These are phyloP conservation scores for Hydnomerulius pinastri DNA, from an alignment of 768 basidiomycete species.

Conservation along the genomic window DNA sequence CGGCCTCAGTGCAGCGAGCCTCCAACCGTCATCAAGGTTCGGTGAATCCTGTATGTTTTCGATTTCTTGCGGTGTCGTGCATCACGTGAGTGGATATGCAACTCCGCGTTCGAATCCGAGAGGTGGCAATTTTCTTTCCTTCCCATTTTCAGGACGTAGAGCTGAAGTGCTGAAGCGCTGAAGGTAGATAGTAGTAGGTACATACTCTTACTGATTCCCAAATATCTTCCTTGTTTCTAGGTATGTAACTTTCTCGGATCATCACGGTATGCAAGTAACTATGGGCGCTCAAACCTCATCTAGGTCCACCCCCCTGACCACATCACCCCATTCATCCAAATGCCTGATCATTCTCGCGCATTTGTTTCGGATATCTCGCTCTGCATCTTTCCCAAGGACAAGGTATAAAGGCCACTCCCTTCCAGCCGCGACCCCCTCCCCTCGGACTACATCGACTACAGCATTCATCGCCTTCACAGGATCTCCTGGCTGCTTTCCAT, in stretches of 20 bases:
- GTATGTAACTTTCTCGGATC: background rate
- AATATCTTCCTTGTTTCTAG: background rate
- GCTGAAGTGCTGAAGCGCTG: no score
- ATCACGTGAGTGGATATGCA: background rate
- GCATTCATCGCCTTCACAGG: slow-evolving; percentile 57
- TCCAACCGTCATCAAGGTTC: background rate
- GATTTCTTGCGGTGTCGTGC: background rate
- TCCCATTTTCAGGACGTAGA: background rate
- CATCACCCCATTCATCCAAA: slow-evolving; percentile 56
- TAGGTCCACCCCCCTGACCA: slow-evolving; percentile 15
- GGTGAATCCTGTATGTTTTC: background rate
- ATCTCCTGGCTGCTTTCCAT: slow-evolving; percentile 52
- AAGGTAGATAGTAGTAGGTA: no score
- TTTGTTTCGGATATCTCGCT: slow-evolving; percentile 49
- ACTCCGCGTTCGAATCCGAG: background rate
- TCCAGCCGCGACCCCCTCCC: slow-evolving; percentile 49
- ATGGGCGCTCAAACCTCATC: slow-evolving; percentile 1
- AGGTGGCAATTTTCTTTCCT: background rate
- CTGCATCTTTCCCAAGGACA: slow-evolving; percentile 53
- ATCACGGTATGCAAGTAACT: background rate
- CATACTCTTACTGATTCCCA: no score
- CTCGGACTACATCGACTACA: slow-evolving; percentile 41
- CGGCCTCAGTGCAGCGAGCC: background rate
- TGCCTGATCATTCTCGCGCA: slow-evolving; percentile 42
- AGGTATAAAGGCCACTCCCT: slow-evolving; percentile 49